Conservation (phyloP, 2,329 filamentous ascomycete species). For the Elsinoe australis region DNA sequence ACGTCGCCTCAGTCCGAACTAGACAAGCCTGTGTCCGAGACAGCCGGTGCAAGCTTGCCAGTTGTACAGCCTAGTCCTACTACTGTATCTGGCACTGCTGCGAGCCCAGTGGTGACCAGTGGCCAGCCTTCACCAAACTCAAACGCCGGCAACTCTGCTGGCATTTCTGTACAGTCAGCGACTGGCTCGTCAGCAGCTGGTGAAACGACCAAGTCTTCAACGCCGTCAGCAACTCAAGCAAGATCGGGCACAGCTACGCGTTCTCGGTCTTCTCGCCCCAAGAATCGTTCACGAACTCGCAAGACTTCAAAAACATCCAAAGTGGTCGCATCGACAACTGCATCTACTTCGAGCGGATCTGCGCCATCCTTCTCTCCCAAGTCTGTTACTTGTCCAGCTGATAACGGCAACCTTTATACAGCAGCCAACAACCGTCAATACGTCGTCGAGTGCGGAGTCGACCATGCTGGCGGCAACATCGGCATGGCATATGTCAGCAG, state of each 20-base stretch:
- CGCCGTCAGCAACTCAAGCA: no score
- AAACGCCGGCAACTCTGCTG: no score
- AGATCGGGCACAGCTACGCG: no score
- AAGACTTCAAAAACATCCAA: not conserved
- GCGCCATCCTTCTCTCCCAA: constrained; percentile 6
- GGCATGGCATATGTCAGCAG: constrained; percentile 18
- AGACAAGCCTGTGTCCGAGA: not conserved
- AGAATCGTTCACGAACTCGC: no score
- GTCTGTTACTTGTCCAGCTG: not conserved
- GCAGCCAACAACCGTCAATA: constrained; percentile 24
- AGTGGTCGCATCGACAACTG: constrained; percentile 1
- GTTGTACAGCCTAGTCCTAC: not conserved
- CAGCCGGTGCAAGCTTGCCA: not conserved
- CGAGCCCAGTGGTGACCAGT: no score
- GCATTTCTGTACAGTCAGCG: no score
- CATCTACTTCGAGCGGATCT: not conserved
- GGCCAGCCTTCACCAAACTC: no score
- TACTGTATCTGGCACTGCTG: no score
- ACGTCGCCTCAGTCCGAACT: not conserved
- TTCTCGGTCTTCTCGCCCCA: no score
- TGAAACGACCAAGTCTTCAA: no score
- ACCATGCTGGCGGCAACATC: constrained; percentile 22
- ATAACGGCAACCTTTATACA: constrained; percentile 10
- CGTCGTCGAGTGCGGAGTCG: constrained; percentile 26
- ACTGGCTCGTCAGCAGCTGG: no score